Conservation (phyloP, 192 early-diverging fungal species). For the Rhizophagus prolifer region DNA sequence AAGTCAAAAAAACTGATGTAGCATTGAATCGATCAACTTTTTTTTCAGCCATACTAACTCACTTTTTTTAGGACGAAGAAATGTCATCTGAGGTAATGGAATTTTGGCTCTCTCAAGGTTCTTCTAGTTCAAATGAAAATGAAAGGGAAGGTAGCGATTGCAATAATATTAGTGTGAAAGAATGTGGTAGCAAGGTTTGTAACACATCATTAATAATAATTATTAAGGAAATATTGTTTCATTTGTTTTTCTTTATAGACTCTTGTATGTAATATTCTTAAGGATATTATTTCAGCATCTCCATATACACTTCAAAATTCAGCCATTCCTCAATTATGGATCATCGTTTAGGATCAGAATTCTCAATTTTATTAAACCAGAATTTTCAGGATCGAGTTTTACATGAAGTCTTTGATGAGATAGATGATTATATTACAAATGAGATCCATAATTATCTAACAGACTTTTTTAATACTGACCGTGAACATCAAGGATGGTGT, state of each 20-base stretch:
- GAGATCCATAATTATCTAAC: background rate
- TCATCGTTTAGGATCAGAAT: background rate
- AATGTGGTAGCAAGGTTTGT: conserved; percentile 15
- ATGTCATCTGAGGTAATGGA: too few species aligned
- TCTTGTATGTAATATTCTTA: conserved; percentile 5
- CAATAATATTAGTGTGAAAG: conserved; percentile 15
- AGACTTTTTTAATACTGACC: conserved; percentile 16
- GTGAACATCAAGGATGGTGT: conserved; percentile 15
- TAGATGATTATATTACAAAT: background rate
- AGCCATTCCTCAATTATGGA: conserved; percentile 5
- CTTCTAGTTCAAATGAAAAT: conserved; percentile 1
- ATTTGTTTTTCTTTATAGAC: conserved; percentile 1
- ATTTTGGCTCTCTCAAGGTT: too few species aligned
- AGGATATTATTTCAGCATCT: conserved; percentile 10
- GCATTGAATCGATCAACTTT: too few species aligned
- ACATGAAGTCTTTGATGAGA: conserved; percentile 19
- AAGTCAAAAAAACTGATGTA: too few species aligned
- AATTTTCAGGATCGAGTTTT: conserved; percentile 12
- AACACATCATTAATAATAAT: background rate
- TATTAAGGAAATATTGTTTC: background rate
- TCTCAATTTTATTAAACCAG: background rate
- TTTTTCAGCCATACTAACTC: too few species aligned
- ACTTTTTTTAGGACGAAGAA: too few species aligned
- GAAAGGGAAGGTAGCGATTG: background rate
- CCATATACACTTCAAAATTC: conserved; percentile 11